Percentiles rank a stretch among this genome's conserved stretches.
Conservation (phyloP, 2,329 filamentous ascomycete genomes). For the Claviceps monticola region DNA sequence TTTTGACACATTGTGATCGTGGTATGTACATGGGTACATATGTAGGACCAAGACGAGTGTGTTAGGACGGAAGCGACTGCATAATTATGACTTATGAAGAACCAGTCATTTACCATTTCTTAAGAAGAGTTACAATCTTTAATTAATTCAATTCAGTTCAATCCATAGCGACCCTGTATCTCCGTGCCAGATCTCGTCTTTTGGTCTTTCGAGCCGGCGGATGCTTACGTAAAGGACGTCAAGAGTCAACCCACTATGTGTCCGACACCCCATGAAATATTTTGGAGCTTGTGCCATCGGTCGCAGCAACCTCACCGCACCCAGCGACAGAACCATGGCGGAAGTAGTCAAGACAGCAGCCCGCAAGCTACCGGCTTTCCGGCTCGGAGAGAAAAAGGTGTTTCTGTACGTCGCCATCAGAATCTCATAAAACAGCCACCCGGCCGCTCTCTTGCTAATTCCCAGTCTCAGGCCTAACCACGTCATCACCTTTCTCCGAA, state of each 20-base stretch:
- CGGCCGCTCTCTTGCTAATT: not conserved
- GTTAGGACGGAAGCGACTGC: too few relatives aligned
- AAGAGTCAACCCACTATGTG: conserved; percentile 1
- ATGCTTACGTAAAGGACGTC: conserved; percentile 6
- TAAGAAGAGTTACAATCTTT: too few relatives aligned
- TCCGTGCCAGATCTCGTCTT: too few relatives aligned
- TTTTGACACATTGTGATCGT: too few relatives aligned
- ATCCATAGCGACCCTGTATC: too few relatives aligned
- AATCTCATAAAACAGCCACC: not conserved
- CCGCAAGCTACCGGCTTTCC: conserved; percentile 29
- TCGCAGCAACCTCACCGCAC: conserved; percentile 11
- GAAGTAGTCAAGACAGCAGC: conserved; percentile 23
- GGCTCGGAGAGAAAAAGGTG: conserved; percentile 38
- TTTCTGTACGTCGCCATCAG: conserved; percentile 32
- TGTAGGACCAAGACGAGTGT: too few relatives aligned
- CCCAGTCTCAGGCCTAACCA: conserved; percentile 55
- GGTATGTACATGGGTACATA: too few relatives aligned
- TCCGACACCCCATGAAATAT: conserved; percentile 2
- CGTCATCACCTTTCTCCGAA: conserved; percentile 63
- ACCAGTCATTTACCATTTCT: too few relatives aligned
- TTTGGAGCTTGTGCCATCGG: conserved; percentile 1
- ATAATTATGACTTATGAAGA: too few relatives aligned
- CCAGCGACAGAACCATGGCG: conserved; percentile 22
- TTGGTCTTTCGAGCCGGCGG: too few relatives aligned
- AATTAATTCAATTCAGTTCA: too few relatives aligned